Base-by-base conservation (phyloP, 768 basidiomycete species). In the Boletus sensibilis region DNA sequence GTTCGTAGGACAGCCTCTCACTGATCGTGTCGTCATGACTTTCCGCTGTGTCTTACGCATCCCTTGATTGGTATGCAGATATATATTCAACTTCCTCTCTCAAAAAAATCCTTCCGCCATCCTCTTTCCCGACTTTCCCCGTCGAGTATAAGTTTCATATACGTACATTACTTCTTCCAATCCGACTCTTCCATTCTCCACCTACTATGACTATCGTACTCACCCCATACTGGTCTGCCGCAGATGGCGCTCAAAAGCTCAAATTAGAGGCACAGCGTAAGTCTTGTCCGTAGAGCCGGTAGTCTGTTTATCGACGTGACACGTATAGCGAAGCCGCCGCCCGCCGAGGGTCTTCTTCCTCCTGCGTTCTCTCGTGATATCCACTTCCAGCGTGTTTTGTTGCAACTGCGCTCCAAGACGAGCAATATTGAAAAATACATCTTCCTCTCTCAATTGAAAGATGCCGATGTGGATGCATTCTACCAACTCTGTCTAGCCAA, bases 371-470 rank as follows among this genome's bases (percentile, higher is more conserved):
- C 85, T 42, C 72, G 74, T 2, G 62, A 72, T 7, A 64, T 84
- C 27, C 90, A 91, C 63, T 68, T 74, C 35, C 55, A 76, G 21
- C 86, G 90, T 50, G 83, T 82, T 65, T 72, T 90, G 54, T 72
- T 70, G n/a, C 90, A 92, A 70, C 73, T 92, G 10, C 85, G 85
- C 48, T 86, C 87, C 18, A 92, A 92, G 71, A 81, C 84, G 68
- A 83, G 82, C 69, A 68, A 73, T 55, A 83, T 94, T 40, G 90
- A 94, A 68, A 90, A 92, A 75, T 88, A 96, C 74, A 90, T 92
- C 67, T 94, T 86, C 68, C 82, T 96, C 29, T 82, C 85, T 10
- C 81, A 82, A 53, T 78, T 95, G 56, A 88, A 92, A 68, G 75
- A 85, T 60, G 77, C 85, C 48, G 86, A 95, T 68, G 81, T 82